phyloP scores from a whole-genome alignment of 805 yeast species.

The Candida parachauliodes region DNA sequence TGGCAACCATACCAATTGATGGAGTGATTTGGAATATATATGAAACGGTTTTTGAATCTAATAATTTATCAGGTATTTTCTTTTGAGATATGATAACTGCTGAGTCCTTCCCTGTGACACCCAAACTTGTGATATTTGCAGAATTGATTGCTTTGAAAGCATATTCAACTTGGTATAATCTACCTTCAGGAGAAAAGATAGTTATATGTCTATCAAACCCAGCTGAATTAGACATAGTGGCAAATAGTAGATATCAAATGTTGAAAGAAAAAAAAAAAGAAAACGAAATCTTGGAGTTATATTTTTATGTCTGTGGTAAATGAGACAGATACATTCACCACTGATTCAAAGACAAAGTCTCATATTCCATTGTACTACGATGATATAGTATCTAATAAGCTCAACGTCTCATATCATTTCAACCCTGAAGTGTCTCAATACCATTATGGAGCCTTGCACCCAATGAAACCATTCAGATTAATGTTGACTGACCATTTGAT shows the following conservation, averaged over 20 bases:
- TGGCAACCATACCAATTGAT: slow-evolving; percentile 82
- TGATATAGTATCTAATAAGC: slow-evolving; percentile 24
- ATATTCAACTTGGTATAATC: slow-evolving; percentile 95
- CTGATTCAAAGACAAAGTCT: slow-evolving; percentile 30
- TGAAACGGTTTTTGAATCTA: slow-evolving; percentile 83
- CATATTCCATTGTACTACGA: slow-evolving; percentile 32
- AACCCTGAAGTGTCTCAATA: slow-evolving; percentile 76
- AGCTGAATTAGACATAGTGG: slow-evolving; percentile 53
- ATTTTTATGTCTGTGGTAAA: slow-evolving; percentile 9
- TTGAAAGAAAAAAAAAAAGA: neutral
- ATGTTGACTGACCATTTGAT: slow-evolving; percentile 93
- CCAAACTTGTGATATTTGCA: slow-evolving; percentile 85
- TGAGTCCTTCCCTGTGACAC: slow-evolving; percentile 79
- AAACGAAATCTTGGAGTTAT: neutral
- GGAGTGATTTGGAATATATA: slow-evolving; percentile 81
- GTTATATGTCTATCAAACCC: slow-evolving; percentile 99
- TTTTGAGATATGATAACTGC: slow-evolving; percentile 90
- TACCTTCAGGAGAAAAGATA: slow-evolving; percentile 97
- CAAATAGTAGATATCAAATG: too few relatives aligned
- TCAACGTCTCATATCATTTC: slow-evolving; percentile 81
- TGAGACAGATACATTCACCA: slow-evolving; percentile 28
- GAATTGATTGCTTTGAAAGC: slow-evolving; percentile 96
- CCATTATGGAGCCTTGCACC: slow-evolving; percentile 91
- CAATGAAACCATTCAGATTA: slow-evolving; percentile 96
- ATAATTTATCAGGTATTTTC: slow-evolving; percentile 91